Base-by-base conservation (phyloP, 1,139 yeast genomes). In the Protomyces macrosporus region DNA sequence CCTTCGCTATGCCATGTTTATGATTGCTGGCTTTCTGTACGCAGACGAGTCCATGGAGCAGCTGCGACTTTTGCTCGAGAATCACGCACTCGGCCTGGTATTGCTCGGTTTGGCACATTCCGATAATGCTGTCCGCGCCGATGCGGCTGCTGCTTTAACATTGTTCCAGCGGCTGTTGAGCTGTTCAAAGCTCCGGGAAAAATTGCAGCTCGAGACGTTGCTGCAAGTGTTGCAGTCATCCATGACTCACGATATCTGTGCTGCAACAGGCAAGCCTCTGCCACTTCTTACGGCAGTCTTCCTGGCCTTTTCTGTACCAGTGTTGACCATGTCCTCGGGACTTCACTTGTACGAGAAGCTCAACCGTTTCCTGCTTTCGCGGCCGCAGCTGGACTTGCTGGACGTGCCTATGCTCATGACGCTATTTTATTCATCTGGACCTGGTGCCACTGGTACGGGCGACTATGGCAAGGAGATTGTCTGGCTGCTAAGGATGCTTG, bases 1-100 rank as follows among this genome's bases (percentile, higher is more conserved):
- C 39, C 64, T 69, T 5, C 59, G 57, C n/a, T 66, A 61, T 42
- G 45, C 62, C 40, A 45, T 69, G 36, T 67, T 71, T n/a, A 55
- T 63, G 16, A 45, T 69, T 35, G 52, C 60, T 10, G 57, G 57
- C 32, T 65, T 32, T 53, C n/a, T 56, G 48, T n/a, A 45, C 37
- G 48, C 48, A 6, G 56, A 61, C 52, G 50, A 57, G 39, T 55
- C 61, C 39, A 30, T 48, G 39, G 42, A 52, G 36, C 39, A 57
- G 63, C 39, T 61, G 51, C 32, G 53, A 14, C 55, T 45, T 6
- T 37, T 64, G 37, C 39, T 64, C 23, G 62, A 64, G 33, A 48
- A 56, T 39, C 59, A 55, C 39, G 61, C 61, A 14, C 53, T 50
- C 12, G 66, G 66, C 30, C 61, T 56, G 14, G 53, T 63, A n/a